Percentiles rank a stretch among this genome's conserved stretches.
phyloP scores from a whole-genome alignment of 208 protist species.

The Trypanosoma avium region DNA sequence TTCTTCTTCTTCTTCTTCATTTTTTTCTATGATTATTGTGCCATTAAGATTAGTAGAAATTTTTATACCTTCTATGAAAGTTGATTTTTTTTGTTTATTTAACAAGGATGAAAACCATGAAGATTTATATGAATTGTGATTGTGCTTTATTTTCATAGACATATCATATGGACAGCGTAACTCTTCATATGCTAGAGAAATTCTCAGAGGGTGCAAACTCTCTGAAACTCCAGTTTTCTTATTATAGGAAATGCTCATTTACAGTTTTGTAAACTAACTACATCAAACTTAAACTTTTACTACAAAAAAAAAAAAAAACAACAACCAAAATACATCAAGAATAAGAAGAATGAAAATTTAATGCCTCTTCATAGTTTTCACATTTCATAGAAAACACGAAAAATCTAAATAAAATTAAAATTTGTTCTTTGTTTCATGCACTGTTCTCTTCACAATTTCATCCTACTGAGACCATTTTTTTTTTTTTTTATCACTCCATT shows the following conservation, averaged over 20 bases:
- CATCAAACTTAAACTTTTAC: conserved; percentile 11
- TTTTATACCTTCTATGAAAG: no score
- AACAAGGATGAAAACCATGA: conserved; percentile 20
- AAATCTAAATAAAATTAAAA: no score
- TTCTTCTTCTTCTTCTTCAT: background rate
- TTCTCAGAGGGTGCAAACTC: conserved; percentile 28
- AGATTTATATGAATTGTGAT: background rate
- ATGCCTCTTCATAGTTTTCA: no score
- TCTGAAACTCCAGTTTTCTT: background rate
- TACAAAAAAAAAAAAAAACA: conserved; percentile 10
- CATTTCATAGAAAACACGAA: no score
- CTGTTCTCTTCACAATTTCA: no score
- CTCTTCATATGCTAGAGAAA: conserved; percentile 40
- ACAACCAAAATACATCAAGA: conserved; percentile 7
- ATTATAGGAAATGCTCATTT: background rate
- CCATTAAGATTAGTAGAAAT: no score
- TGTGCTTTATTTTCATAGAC: background rate
- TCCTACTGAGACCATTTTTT: no score
- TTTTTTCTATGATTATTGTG: no score
- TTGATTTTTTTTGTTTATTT: no score
- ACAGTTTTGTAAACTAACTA: no score
- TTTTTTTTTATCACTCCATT: no score
- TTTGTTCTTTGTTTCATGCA: no score
- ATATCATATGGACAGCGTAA: conserved; percentile 25
- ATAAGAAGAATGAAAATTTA: background rate